Conservation (phyloP, 2,329 filamentous ascomycete species). For the Aspergillus fumigatus region DNA sequence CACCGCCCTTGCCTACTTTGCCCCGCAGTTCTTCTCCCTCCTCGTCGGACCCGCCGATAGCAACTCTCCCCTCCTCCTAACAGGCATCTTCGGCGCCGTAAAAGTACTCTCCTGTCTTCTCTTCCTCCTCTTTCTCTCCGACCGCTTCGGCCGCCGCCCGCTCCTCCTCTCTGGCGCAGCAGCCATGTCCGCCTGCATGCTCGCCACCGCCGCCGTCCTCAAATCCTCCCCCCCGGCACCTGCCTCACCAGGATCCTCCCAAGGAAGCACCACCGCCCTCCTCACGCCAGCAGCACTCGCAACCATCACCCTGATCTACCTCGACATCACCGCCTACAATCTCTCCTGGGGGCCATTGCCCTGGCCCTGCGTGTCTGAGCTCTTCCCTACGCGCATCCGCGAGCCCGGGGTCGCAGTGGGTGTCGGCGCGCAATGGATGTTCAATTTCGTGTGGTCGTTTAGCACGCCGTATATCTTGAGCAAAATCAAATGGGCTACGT, state of each 20-base stretch:
- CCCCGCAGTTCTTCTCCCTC: conserved; percentile 52
- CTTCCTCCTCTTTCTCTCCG: conserved; percentile 52
- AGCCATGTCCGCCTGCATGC: conserved; percentile 43
- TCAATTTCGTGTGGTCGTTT: conserved; percentile 40
- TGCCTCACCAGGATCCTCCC: no score
- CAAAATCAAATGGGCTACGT: conserved; percentile 45
- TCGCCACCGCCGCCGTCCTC: conserved; percentile 43
- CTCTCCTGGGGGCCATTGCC: conserved; percentile 39
- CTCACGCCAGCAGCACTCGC: conserved; percentile 46
- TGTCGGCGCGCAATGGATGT: conserved; percentile 38
- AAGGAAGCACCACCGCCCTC: no score
- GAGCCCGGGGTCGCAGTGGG: conserved; percentile 38
- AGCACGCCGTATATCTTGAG: conserved; percentile 41
- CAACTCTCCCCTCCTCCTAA: conserved; percentile 47
- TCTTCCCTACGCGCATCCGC: conserved; percentile 37
- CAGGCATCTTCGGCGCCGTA: conserved; percentile 51
- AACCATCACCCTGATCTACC: conserved; percentile 52
- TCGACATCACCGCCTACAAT: conserved; percentile 48
- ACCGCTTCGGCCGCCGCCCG: conserved; percentile 49
- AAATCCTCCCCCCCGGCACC: no score
- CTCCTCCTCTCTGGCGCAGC: conserved; percentile 48
- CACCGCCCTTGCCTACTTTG: conserved; percentile 53
- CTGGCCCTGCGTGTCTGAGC: conserved; percentile 37
- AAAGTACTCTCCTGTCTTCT: conserved; percentile 49
- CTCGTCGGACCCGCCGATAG: conserved; percentile 41